These are phyloP conservation scores for Ceratobasidium sp. DNA, from an alignment of 1,284 basidiomycete genomes.

Conservation along the genomic window DNA sequence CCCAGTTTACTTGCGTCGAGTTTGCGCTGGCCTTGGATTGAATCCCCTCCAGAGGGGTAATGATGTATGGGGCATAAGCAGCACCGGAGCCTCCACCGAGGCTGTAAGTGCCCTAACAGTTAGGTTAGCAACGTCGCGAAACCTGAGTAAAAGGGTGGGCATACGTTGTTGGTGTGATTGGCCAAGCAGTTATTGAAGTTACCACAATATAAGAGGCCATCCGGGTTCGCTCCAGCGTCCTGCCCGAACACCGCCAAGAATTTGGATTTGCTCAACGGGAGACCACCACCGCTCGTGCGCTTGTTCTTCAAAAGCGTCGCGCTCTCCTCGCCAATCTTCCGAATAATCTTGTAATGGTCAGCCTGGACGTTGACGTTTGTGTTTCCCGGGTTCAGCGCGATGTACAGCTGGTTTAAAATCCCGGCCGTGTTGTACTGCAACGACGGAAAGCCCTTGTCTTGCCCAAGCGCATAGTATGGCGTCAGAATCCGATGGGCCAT, in stretches of 20 bases:
- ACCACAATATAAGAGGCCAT: slow-evolving; percentile 59
- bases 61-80: slow-evolving; percentile 57
- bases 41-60: slow-evolving; percentile 73
- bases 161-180: slow-evolving; percentile 73
- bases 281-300: slow-evolving; percentile 53
- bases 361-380: slow-evolving; percentile 70
- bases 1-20: slow-evolving; percentile 58
- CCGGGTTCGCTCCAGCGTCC: slow-evolving; percentile 71
- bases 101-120: slow-evolving; percentile 45
- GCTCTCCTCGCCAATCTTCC: slow-evolving; percentile 75
- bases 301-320: slow-evolving; percentile 84
- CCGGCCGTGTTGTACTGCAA: slow-evolving; percentile 49
- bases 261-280: slow-evolving; percentile 62
- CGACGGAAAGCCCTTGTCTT: slow-evolving; percentile 62
- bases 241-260: slow-evolving; percentile 49
- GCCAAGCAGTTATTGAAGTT: slow-evolving; percentile 6
- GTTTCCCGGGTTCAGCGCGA: slow-evolving; percentile 48
- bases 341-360: slow-evolving; percentile 73
- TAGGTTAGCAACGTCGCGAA: background rate
- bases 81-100: slow-evolving; percentile 43
- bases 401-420: slow-evolving; percentile 31
- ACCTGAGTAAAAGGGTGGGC: no score
- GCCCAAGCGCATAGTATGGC: slow-evolving; percentile 65
- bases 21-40: slow-evolving; percentile 60
- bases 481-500: slow-evolving; percentile 71